These are phyloP conservation scores for Irpex sp. DNA, from an alignment of 1,284 basidiomycete species.

Conservation along the genomic window DNA sequence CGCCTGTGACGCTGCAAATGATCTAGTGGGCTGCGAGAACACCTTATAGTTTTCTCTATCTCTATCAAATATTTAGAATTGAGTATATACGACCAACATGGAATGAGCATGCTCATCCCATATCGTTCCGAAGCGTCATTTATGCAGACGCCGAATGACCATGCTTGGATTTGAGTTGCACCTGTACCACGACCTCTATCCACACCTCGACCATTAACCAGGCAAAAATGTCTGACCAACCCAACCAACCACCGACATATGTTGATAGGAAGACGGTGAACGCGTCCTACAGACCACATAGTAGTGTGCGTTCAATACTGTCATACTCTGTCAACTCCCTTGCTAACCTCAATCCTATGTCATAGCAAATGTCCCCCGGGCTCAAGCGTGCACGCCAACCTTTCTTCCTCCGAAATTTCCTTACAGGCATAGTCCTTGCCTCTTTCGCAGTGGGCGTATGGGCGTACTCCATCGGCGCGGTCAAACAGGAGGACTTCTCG, in stretches of 20 bases:
- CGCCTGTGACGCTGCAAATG: too few species aligned
- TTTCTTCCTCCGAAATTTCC: conserved; percentile 72
- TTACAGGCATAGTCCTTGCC: conserved; percentile 72
- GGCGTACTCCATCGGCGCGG: conserved; percentile 89
- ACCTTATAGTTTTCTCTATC: neutral
- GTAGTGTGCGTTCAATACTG: conserved; percentile 26
- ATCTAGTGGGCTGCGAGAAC: too few species aligned
- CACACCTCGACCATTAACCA: neutral
- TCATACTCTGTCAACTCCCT: neutral
- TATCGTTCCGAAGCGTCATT: neutral
- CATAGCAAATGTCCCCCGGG: conserved; percentile 78
- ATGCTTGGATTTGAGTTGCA: conserved; percentile 3
- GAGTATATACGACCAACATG: too few species aligned
- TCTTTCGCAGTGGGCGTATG: conserved; percentile 83
- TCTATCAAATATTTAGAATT: neutral
- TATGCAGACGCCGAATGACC: neutral
- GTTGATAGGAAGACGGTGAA: conserved; percentile 28
- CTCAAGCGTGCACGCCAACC: conserved; percentile 84
- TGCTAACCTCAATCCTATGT: neutral
- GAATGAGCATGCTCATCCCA: neutral
- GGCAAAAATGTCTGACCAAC: neutral
- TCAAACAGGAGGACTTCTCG: conserved; percentile 89
- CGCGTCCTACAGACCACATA: conserved; percentile 35
- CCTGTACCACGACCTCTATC: conserved; percentile 3
- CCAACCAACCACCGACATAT: conserved; percentile 19